Base-by-base conservation (phyloP, 495 filamentous ascomycete genomes). In the Amniculicola lignicola region DNA sequence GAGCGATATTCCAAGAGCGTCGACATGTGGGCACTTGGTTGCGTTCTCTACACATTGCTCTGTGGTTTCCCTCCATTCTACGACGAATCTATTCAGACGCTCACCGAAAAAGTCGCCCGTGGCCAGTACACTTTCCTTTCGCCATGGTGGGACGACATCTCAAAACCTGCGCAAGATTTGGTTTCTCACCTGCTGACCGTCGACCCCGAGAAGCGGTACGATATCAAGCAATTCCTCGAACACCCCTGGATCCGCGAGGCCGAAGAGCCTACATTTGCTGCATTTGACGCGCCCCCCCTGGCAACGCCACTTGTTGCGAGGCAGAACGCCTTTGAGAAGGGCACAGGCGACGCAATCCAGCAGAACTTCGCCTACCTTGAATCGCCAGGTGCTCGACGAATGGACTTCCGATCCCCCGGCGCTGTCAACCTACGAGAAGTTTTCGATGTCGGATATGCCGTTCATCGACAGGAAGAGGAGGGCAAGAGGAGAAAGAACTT, bases 131-230 rank as follows among this genome's bases (percentile, higher is more conserved):
- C 94, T 5, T 98, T 98, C 77, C 77, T 97, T 5, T 96, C 92
- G 10, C 93, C 93, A 0, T 98, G 93, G 93, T 98, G 93, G 93
- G 93, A 98, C 63, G 90, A 96, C 57, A 97, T 97, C 54, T 96
- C 91, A 59, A 92, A 95, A 71, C 83, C 88, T 0, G 93, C 93
- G 0, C 88, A 97, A 67, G 94, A 98, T 64, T 72, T 98, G 4
- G 90, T 98, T 42, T 89, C 88, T 0, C 93, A 97, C 69, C 82
- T 98, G 3, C 77, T 96, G 37, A 91, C 89, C 16, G 91, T 96
- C 47, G 90, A 96, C 67, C 91, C 91, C 2, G 87, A 91, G 40
- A 88, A 92, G 72, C 84, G 91, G 1, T 96, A 88, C 72, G 88
- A 83, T 0, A 96, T 96, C 69, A 79, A 77, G 56, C 81, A 96